phyloP scores from a whole-genome alignment of 2,329 filamentous ascomycete genomes.

The Trichoderma sp. region DNA sequence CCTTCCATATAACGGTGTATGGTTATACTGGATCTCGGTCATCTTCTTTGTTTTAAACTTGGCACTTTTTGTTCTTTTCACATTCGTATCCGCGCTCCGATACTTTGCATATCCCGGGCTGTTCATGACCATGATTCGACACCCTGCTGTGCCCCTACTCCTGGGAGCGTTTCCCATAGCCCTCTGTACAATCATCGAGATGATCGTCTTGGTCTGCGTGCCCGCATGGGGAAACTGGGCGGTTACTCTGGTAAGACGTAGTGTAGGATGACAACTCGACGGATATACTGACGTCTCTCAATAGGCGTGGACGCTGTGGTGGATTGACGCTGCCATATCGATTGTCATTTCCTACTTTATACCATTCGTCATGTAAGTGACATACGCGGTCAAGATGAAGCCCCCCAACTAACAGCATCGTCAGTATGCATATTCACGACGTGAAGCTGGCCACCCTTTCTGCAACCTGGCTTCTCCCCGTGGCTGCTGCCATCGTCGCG shows the following conservation, averaged over 20 bases:
- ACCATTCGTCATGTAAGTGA: conserved; percentile 19
- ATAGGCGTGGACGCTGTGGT: conserved; percentile 15
- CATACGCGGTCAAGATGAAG: background rate
- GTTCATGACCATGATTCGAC: conserved; percentile 5
- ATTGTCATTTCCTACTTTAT: conserved; percentile 13
- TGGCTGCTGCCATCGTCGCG: conserved; percentile 11
- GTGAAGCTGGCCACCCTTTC: conserved; percentile 3
- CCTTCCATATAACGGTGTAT: conserved; percentile 2
- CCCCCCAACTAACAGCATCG: background rate
- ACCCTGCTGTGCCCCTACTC: background rate
- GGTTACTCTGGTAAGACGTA: background rate
- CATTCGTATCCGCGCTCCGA: conserved; percentile 5
- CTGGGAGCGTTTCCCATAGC: conserved; percentile 17
- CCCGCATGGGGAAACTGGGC: conserved; percentile 10
- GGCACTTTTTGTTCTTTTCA: conserved; percentile 1
- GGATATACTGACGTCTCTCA: background rate
- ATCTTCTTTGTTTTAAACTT: background rate
- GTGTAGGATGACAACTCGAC: background rate
- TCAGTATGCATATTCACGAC: background rate
- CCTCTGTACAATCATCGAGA: conserved; percentile 14
- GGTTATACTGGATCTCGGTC: conserved; percentile 9
- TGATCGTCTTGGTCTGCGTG: conserved; percentile 5
- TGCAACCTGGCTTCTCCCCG: conserved; percentile 18
- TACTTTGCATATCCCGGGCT: conserved; percentile 1
- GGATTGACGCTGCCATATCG: conserved; percentile 12